Conservation (phyloP, 805 yeast species). For the Yarrowia keelungensis region DNA sequence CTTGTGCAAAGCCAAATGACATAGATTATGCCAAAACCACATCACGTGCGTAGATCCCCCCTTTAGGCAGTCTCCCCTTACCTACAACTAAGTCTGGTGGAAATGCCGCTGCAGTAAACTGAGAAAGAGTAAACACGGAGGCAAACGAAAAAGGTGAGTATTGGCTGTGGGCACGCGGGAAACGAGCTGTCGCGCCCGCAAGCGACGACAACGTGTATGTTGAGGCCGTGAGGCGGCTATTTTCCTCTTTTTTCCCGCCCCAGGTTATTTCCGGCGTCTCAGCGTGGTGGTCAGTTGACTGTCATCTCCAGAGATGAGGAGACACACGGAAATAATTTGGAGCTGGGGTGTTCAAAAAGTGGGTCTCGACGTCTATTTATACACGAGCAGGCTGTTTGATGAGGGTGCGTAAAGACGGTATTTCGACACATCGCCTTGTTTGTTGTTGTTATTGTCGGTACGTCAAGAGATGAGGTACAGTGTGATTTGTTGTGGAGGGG, state of each 20-base stretch:
- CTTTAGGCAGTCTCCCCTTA: constrained; percentile 16
- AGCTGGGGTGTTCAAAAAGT: background rate
- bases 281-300: constrained; percentile 1
- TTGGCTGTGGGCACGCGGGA: background rate
- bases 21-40: constrained; percentile 28
- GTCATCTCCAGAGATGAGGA: constrained; percentile 5
- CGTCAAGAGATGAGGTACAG: no score
- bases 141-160: constrained; percentile 33
- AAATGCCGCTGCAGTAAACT: constrained; percentile 35
- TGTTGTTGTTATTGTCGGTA: background rate
- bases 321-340: background rate
- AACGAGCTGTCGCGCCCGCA: background rate
- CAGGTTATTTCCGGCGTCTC: background rate
- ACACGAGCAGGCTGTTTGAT: background rate
- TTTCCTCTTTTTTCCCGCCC: background rate
- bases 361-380: background rate
- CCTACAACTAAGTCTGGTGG: constrained; percentile 19
- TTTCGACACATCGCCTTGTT: background rate
- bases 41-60: constrained; percentile 32
- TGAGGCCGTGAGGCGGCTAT: no score
- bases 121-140: constrained; percentile 38
- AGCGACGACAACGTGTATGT: no score
- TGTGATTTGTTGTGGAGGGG: no score
- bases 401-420: background rate
- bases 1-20: constrained; percentile 8